Evolutionary conservation across 305 asterid genomes (phyloP).

Genomic region (Fraxinus albicans): DNA sequence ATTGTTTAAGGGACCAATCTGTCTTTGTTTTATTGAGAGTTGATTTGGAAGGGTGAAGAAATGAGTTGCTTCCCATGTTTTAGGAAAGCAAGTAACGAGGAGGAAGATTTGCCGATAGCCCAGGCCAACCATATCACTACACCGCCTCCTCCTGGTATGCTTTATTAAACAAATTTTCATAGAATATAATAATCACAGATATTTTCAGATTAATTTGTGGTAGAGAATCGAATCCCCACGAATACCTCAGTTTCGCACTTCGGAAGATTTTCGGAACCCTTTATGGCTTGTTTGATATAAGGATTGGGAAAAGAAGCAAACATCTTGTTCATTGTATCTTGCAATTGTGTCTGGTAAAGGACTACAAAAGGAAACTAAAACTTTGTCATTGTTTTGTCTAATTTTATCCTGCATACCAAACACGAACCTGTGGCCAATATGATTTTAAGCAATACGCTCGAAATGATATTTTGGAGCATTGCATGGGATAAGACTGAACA

Average conservation of each 20-base stretch:
- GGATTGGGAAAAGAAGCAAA: not conserved
- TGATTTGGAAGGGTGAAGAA: conserved; percentile 21
- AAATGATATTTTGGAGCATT: not conserved
- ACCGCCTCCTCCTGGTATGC: conserved; percentile 27
- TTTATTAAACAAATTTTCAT: not conserved
- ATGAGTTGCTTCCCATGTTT: conserved; percentile 58
- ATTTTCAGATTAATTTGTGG: not conserved
- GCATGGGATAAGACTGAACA: not conserved
- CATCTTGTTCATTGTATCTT: not conserved
- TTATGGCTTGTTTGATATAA: not conserved
- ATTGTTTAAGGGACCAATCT: conserved; percentile 18
- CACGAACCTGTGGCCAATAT: not conserved
- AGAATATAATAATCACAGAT: not conserved
- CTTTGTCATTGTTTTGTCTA: not conserved
- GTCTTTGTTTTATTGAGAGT: not conserved
- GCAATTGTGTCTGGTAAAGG: not conserved
- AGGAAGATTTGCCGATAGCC: conserved; percentile 16
- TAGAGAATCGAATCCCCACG: not conserved
- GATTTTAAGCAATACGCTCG: not conserved
- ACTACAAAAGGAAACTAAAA: not conserved
- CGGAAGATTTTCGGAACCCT: not conserved
- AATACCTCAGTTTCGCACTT: not conserved
- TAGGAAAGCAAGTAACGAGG: conserved; percentile 22
- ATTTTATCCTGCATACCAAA: not conserved
- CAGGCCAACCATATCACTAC: conserved; percentile 7